These are phyloP conservation scores for Dactylellina drechsleri DNA, from an alignment of 2,329 filamentous ascomycete species.

Conservation along the genomic window DNA sequence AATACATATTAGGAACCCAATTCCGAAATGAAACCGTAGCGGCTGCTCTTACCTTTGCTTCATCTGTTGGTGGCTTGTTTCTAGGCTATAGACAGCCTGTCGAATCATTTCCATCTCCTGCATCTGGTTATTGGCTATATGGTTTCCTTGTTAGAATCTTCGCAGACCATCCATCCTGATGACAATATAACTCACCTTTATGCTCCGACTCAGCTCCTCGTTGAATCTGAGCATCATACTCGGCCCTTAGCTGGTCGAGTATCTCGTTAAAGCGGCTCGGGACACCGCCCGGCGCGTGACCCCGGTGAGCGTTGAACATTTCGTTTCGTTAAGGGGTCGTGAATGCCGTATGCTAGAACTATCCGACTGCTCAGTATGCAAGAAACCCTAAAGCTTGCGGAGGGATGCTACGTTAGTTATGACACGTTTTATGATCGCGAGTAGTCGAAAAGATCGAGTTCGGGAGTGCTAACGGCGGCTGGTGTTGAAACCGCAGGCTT, in stretches of 20 bases:
- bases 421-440: no score
- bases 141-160: conserved; percentile 54
- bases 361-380: not conserved
- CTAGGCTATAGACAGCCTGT: conserved; percentile 91
- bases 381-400: not conserved
- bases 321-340: conserved; percentile 55
- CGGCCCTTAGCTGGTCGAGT: conserved; percentile 86
- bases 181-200: conserved; percentile 77
- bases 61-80: conserved; percentile 85
- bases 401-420: no score
- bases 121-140: conserved; percentile 83
- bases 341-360: conserved; percentile 15
- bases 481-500: conserved; percentile 18
- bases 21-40: conserved; percentile 1
- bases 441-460: no score
- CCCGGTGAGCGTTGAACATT: conserved; percentile 90
- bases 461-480: not conserved
- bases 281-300: conserved; percentile 72
- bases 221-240: conserved; percentile 87
- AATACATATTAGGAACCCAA: conserved; percentile 14
- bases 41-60: conserved; percentile 80
- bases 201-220: conserved; percentile 89
- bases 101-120: conserved; percentile 95
- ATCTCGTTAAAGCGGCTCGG: conserved; percentile 86
- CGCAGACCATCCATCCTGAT: not conserved